A percentile compares a stretch with the other conserved stretches of the same genome.
Conservation (phyloP, 495 filamentous ascomycete species). For the Podospora australis region DNA sequence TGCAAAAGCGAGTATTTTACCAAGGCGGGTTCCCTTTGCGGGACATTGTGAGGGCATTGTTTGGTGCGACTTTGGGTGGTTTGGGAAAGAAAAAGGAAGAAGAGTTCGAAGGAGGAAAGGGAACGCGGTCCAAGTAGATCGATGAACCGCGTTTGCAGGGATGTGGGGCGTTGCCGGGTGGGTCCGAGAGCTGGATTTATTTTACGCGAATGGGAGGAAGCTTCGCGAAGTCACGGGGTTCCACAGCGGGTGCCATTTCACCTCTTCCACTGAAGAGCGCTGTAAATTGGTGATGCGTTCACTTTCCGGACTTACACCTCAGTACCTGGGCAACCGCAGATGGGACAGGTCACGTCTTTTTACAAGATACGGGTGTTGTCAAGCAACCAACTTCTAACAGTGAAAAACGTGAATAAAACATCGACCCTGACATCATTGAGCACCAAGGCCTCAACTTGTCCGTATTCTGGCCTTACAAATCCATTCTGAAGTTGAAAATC, state of each 20-base stretch:
- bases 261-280: no score
- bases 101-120: constrained; percentile 9
- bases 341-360: no score
- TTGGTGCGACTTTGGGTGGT: constrained; percentile 6
- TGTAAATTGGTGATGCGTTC: no score
- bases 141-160: not conserved
- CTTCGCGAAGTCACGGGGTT: constrained; percentile 16
- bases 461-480: no score
- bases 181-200: not conserved
- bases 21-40: constrained; percentile 7
- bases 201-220: not conserved
- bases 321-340: no score
- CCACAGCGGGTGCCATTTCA: not conserved
- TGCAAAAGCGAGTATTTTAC: constrained; percentile 1
- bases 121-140: no score
- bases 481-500: no score
- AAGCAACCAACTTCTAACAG: no score
- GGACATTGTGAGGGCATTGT: constrained; percentile 20
- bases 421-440: not conserved
- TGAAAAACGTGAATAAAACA: no score
- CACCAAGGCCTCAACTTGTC: not conserved
- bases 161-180: not conserved
- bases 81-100: constrained; percentile 3
- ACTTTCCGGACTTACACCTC: no score
- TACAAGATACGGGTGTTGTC: no score